These are phyloP conservation scores for Coffea eugenioides DNA, from an alignment of 257 asterid species.

Conservation along the genomic window DNA sequence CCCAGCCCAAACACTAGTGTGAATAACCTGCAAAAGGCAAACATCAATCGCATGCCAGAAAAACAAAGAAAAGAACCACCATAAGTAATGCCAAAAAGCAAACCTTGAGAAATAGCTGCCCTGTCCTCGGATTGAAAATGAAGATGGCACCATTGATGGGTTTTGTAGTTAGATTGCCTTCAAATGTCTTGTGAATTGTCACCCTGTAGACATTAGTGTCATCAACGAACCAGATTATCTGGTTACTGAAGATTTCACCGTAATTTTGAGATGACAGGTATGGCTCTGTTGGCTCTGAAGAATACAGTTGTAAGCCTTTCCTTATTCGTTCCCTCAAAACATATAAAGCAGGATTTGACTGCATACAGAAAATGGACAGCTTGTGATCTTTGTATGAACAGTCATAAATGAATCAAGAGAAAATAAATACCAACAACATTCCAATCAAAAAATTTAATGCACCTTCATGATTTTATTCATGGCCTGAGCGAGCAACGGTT, in stretches of 20 bases:
- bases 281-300: slow-evolving; percentile 99
- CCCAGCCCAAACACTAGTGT: slow-evolving; percentile 99
- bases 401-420: neutral
- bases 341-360: slow-evolving; percentile 97
- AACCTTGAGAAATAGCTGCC: slow-evolving; percentile 92
- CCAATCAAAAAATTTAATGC: neutral
- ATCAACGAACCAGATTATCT: slow-evolving; percentile 98
- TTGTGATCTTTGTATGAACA: neutral
- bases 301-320: slow-evolving; percentile 92
- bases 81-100: neutral
- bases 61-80: neutral
- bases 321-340: slow-evolving; percentile 94
- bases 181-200: slow-evolving; percentile 95
- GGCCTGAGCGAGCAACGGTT: slow-evolving; percentile 96
- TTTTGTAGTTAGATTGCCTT: slow-evolving; percentile 94
- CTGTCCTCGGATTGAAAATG: slow-evolving; percentile 95
- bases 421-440: neutral
- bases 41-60: neutral
- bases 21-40: slow-evolving; percentile 66
- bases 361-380: slow-evolving; percentile 20
- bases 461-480: slow-evolving; percentile 99
- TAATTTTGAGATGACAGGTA: slow-evolving; percentile 97
- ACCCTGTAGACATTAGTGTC: slow-evolving; percentile 98
- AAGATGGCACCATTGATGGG: slow-evolving; percentile 99
- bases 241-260: slow-evolving; percentile 98